Evolutionary conservation across 2,329 filamentous ascomycete genomes (phyloP).

Genomic region (Ophiostoma pallidulum): DNA sequence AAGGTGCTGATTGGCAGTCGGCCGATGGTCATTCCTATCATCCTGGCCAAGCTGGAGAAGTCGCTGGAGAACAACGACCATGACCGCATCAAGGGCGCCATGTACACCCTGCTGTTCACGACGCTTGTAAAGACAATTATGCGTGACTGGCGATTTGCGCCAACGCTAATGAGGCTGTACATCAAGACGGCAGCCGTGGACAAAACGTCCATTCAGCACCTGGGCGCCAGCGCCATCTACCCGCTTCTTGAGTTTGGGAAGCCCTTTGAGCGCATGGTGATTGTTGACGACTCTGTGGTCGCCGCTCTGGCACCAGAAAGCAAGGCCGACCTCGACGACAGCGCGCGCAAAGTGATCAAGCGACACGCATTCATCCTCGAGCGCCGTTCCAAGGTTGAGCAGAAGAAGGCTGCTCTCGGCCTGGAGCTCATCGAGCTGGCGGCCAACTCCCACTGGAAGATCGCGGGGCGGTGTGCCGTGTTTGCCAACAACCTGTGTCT

Average conservation of each 20-base stretch:
- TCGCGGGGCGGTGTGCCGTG: constrained; percentile 78
- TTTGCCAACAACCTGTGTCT: constrained; percentile 86
- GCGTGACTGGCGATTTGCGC: constrained; percentile 90
- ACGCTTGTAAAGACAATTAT: constrained; percentile 80
- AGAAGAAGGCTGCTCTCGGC: constrained; percentile 70
- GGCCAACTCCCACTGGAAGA: constrained; percentile 87
- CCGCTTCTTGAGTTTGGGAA: constrained; percentile 88
- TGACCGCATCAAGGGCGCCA: constrained; percentile 84
- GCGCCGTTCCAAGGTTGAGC: constrained; percentile 68
- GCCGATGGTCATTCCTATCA: constrained; percentile 78
- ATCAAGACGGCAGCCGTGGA: constrained; percentile 85
- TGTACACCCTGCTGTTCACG: constrained; percentile 85
- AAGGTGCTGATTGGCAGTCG: constrained; percentile 84
- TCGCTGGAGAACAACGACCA: constrained; percentile 74
- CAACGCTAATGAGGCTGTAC: constrained; percentile 79
- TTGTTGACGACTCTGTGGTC: constrained; percentile 63
- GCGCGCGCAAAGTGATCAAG: constrained; percentile 49
- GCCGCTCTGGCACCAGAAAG: constrained; percentile 57
- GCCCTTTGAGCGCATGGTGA: constrained; percentile 73
- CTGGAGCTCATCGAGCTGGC: constrained; percentile 72
- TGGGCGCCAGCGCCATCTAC: constrained; percentile 73
- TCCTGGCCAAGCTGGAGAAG: constrained; percentile 67
- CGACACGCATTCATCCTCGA: constrained; percentile 66
- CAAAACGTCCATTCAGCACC: constrained; percentile 86
- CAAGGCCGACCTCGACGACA: constrained; percentile 39